A percentile compares a stretch with the other conserved stretches of the same genome.
These are phyloP conservation scores for Citrullus mucosospermus DNA, from an alignment of 306 rosid species.

Conservation along the genomic window DNA sequence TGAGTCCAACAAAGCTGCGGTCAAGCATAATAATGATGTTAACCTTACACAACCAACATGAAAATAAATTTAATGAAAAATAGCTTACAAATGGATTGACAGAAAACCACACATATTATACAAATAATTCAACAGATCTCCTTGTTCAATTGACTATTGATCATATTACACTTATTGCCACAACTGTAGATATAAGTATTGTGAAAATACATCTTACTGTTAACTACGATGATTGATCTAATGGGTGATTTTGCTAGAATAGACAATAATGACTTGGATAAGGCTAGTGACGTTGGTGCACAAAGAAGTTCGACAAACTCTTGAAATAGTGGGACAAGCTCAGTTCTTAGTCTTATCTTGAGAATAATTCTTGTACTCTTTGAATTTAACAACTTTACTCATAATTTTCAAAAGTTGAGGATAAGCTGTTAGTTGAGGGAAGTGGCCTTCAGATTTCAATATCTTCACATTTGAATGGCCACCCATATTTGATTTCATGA, in stretches of 20 bases:
- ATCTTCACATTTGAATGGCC: constrained; percentile 16
- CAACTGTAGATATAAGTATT: too few species aligned
- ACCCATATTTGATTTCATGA: constrained; percentile 24
- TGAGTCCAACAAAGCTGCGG: neutral
- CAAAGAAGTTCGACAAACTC: too few species aligned
- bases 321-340: neutral
- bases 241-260: too few species aligned
- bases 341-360: neutral
- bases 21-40: neutral
- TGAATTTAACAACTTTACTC: neutral
- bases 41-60: neutral
- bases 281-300: too few species aligned
- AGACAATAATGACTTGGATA: too few species aligned
- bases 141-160: neutral
- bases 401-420: constrained; percentile 20
- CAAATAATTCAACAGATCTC: neutral
- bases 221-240: too few species aligned
- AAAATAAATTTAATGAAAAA: neutral
- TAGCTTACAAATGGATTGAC: neutral
- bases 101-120: neutral
- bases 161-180: too few species aligned
- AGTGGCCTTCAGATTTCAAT: constrained; percentile 31
- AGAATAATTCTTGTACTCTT: neutral
- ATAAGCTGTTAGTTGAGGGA: constrained; percentile 33
- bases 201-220: too few species aligned